Percentiles rank a stretch among this genome's conserved stretches.
Evolutionary conservation across 352 stramenopile genomes (phyloP).

Genomic region (Ophiocytium majus): DNA sequence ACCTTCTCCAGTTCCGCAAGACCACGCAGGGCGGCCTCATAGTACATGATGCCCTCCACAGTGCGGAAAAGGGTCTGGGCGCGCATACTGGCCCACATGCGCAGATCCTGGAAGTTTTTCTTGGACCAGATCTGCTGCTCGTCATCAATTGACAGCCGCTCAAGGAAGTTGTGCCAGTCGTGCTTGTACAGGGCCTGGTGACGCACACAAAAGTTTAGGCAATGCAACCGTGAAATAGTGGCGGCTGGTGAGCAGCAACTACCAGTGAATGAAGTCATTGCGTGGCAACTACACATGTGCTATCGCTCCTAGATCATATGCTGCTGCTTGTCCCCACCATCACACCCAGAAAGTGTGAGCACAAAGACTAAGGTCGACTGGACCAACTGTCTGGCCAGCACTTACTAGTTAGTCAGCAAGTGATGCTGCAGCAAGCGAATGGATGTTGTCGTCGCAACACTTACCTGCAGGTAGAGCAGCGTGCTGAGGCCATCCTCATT

Average conservation of each 20-base stretch:
- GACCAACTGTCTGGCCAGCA: too few relatives aligned
- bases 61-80: constrained; percentile 92
- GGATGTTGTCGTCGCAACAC: too few relatives aligned
- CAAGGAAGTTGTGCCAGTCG: constrained; percentile 97
- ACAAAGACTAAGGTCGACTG: too few relatives aligned
- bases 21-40: constrained; percentile 93
- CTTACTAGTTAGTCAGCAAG: too few relatives aligned
- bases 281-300: too few relatives aligned
- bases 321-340: too few relatives aligned
- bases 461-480: constrained; percentile 81
- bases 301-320: too few relatives aligned
- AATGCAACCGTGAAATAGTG: too few relatives aligned
- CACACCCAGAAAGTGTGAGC: too few relatives aligned
- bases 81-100: constrained; percentile 92
- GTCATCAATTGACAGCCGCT: constrained; percentile 89
- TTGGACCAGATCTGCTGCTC: constrained; percentile 73
- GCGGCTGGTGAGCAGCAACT: too few relatives aligned
- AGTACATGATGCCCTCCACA: constrained; percentile 99
- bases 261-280: too few relatives aligned
- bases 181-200: constrained; percentile 96
- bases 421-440: too few relatives aligned
- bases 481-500: constrained; percentile 92
- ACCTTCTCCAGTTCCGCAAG: constrained; percentile 87
- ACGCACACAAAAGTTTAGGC: constrained; percentile 57
- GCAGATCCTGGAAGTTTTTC: constrained; percentile 75